A percentile compares a stretch with the other conserved stretches of the same genome.
These are phyloP conservation scores for Daldinia decipiens DNA, from an alignment of 495 filamentous ascomycete species.

Conservation along the genomic window DNA sequence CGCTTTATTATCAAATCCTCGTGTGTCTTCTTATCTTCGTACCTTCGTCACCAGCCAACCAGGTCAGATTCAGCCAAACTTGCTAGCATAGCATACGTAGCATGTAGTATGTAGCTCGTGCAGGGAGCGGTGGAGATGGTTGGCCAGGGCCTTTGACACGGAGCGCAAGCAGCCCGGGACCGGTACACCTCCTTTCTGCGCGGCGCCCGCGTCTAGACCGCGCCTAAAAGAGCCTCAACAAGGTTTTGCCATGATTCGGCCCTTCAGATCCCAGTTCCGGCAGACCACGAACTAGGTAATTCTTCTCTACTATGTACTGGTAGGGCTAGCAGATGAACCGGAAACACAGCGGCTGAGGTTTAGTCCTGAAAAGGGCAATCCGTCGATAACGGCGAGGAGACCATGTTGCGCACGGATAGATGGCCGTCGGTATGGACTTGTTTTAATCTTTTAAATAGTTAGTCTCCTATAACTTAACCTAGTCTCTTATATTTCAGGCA, in stretches of 20 bases:
- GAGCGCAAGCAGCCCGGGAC: slow-evolving; percentile 12
- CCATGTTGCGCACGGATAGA: slow-evolving; percentile 13
- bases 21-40: slow-evolving; percentile 5
- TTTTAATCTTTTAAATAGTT: background rate
- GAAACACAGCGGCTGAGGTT: slow-evolving; percentile 19
- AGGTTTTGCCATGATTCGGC: slow-evolving; percentile 41
- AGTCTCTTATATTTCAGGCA: background rate
- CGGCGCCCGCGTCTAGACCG: slow-evolving; percentile 36
- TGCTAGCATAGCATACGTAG: slow-evolving; percentile 6
- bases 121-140: slow-evolving; percentile 16
- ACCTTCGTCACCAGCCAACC: slow-evolving; percentile 12
- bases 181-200: slow-evolving; percentile 13
- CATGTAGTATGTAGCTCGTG: background rate
- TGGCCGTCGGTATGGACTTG: slow-evolving; percentile 23
- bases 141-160: slow-evolving; percentile 13
- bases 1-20: slow-evolving; percentile 1
- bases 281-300: slow-evolving; percentile 9
- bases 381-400: slow-evolving; percentile 13
- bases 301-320: slow-evolving; percentile 24
- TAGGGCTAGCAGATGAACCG: slow-evolving; percentile 14
- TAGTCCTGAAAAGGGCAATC: slow-evolving; percentile 33
- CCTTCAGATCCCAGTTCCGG: slow-evolving; percentile 33
- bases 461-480: no score
- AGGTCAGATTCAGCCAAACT: slow-evolving; percentile 1
- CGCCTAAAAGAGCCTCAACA: slow-evolving; percentile 43